Base-by-base conservation (phyloP, 2,329 filamentous ascomycete species). In the Plectosphaerella plurivora region DNA sequence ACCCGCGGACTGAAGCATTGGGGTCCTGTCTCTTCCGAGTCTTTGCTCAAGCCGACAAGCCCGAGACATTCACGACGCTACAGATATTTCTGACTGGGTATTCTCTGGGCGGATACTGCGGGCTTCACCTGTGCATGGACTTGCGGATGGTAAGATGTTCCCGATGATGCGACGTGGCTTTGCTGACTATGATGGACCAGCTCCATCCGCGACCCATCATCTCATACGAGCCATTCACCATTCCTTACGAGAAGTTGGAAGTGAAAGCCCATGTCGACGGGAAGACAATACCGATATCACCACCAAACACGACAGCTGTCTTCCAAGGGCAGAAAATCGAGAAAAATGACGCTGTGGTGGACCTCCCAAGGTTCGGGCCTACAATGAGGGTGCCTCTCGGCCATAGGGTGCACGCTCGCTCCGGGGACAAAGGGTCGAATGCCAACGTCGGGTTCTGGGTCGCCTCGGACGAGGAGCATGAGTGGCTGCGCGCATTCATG, bases 11-110 rank as follows among this genome's bases (percentile, higher is more conserved):
- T 0, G 72, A 76, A 52, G 60, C 61, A 9, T 57, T 64, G 4
- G 70, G 69, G 51, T 75, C 73, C 0, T 71, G 70, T 1, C 70
- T 71, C 48, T 61, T 75, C 11, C 66, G 73, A 1, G 61, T 75
- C n/a, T 74, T 75, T 33, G 63, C 68, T 2, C 67, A 71, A 54
- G 65, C 68, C 9, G 53, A 36, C 11, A 53, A 50, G 18, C 58
- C 51, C 22, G 58, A 61, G 11, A 53, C 57, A 1, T 60, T 64
- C 10, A 49, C 48, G 9, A 47, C 46, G 11, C 52, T 52, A 14
- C 57, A 56, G 1, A 56, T 65, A 22, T 65, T 63, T 37, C 61
- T 60, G 47, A 66, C 66, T 24, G 63, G 65, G 28, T 33, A 33
- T 8, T 33, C 28, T 1, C 61, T 68, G 51, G 64, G 66, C 45